Evolutionary conservation across 139 green algal genomes (phyloP).

Genomic region (Closterium sp.): DNA sequence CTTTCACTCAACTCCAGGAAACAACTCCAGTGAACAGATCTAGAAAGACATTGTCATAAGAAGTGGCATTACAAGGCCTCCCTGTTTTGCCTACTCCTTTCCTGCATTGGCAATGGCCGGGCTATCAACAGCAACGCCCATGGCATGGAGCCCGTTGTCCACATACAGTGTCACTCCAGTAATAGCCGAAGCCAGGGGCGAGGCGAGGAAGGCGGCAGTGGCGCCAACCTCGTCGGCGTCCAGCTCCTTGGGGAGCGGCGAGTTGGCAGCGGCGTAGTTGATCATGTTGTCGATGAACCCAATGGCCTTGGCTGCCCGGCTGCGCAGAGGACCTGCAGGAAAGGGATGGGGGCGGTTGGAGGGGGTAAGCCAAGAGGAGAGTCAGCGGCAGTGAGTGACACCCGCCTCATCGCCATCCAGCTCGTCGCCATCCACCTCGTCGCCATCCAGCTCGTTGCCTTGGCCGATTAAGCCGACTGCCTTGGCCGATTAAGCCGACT

Average conservation of each 20-base stretch:
- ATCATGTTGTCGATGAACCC: conserved; percentile 99
- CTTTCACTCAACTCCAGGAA: no score
- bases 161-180: conserved; percentile 79
- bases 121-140: conserved; percentile 85
- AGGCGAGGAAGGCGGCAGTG: conserved; percentile 86
- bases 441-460: no score
- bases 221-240: conserved; percentile 57
- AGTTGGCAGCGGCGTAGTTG: conserved; percentile 87
- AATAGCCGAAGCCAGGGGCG: conserved; percentile 84
- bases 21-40: no score
- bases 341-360: no score
- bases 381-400: neutral
- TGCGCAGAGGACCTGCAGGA: conserved; percentile 83
- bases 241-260: conserved; percentile 89
- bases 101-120: conserved; percentile 43
- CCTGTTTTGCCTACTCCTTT: no score
- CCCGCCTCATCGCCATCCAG: neutral
- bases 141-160: conserved; percentile 92
- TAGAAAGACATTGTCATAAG: no score
- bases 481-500: no score
- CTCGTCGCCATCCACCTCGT: neutral
- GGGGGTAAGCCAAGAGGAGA: neutral
- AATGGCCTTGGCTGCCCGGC: conserved; percentile 92
- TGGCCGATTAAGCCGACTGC: no score
- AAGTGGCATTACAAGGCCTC: no score